These are phyloP conservation scores for Pseudogymnoascus sp. DNA, from an alignment of 2,329 filamentous ascomycete species.

Conservation along the genomic window DNA sequence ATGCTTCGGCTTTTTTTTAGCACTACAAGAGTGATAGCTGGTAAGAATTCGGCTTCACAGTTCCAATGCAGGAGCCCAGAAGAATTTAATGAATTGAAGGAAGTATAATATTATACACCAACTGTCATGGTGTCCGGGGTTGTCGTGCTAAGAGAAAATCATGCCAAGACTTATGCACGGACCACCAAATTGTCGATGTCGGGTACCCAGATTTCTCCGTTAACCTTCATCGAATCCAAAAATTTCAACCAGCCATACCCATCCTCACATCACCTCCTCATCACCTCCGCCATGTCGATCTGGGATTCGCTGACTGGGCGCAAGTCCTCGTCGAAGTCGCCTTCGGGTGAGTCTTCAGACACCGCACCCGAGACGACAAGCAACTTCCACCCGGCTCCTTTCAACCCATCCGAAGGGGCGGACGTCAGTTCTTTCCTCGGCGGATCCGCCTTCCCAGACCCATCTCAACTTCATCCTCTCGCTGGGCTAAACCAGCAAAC, in stretches of 20 bases:
- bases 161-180: background rate
- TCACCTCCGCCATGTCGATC: constrained; percentile 29
- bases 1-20: background rate
- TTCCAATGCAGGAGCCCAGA: background rate
- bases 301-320: constrained; percentile 33
- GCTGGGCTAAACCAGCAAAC: constrained; percentile 88
- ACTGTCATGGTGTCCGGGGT: background rate
- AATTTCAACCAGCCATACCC: constrained; percentile 17
- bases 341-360: constrained; percentile 13
- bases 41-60: background rate
- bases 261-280: constrained; percentile 12
- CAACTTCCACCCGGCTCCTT: constrained; percentile 47
- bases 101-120: constrained; percentile 3
- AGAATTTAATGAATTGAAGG: background rate
- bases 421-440: constrained; percentile 84
- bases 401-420: constrained; percentile 65
- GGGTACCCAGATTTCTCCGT: constrained; percentile 11
- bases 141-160: constrained; percentile 8
- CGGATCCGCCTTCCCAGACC: constrained; percentile 70
- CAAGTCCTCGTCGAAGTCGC: constrained; percentile 28
- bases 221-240: constrained; percentile 12
- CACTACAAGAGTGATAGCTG: background rate
- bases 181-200: background rate
- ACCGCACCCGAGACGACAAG: constrained; percentile 26
- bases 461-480: constrained; percentile 82